Conservation (phyloP, 2,329 filamentous ascomycete genomes). For the Allantophomopsis lycopodina region DNA sequence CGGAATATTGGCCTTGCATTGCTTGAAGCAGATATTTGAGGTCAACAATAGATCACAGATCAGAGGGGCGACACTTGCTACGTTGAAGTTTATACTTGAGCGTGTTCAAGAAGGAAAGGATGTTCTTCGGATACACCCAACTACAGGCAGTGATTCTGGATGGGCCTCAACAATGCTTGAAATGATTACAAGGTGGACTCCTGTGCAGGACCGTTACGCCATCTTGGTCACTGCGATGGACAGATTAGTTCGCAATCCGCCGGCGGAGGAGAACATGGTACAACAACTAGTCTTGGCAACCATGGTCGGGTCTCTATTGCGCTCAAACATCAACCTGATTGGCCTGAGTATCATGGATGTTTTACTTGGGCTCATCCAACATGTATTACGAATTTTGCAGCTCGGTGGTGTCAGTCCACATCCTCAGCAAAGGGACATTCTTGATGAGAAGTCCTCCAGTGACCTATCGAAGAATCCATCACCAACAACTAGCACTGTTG, state of each 20-base stretch:
- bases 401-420: constrained; percentile 27
- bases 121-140: constrained; percentile 31
- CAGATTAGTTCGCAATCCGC: constrained; percentile 50
- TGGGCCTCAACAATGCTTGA: constrained; percentile 80
- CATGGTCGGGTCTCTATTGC: constrained; percentile 70
- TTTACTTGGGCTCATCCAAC: constrained; percentile 69
- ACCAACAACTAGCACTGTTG: constrained; percentile 10
- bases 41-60: constrained; percentile 74
- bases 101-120: constrained; percentile 35
- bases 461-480: constrained; percentile 3
- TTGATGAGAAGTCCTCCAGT: constrained; percentile 4
- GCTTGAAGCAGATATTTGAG: constrained; percentile 74
- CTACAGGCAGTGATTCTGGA: constrained; percentile 34
- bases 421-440: constrained; percentile 17
- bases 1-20: constrained; percentile 70
- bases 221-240: constrained; percentile 78
- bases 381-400: constrained; percentile 67
- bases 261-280: constrained; percentile 57
- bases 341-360: constrained; percentile 95
- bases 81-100: constrained; percentile 62
- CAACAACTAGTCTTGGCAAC: constrained; percentile 64
- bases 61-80: constrained; percentile 57
- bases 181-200: constrained; percentile 72
- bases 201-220: constrained; percentile 87
- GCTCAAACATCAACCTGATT: constrained; percentile 85